phyloP scores from a whole-genome alignment of 768 basidiomycete genomes.

The Psilocybe cubensis region DNA sequence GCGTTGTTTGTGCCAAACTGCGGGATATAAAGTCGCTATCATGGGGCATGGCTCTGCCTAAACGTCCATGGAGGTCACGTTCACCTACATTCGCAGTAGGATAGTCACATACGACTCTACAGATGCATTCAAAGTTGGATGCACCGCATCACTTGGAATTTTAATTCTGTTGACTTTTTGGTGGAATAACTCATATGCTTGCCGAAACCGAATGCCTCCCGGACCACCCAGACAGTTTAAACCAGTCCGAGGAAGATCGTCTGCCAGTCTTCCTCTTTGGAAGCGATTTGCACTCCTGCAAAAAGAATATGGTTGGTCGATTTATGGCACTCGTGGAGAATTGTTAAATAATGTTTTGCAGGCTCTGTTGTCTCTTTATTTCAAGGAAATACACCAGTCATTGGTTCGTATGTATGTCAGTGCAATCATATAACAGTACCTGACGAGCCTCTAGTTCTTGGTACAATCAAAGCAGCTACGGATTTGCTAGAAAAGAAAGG shows the following conservation, averaged over 20 bases:
- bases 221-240: background rate
- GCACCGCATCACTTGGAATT: no score
- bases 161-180: no score
- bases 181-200: no score
- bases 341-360: no score
- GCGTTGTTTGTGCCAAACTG: no score
- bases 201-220: background rate
- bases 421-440: background rate
- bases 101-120: no score
- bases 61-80: no score
- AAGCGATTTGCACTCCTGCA: conserved; percentile 1
- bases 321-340: no score
- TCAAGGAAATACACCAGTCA: conserved; percentile 14
- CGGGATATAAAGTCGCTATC: no score
- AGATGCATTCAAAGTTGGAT: no score
- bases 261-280: conserved; percentile 6
- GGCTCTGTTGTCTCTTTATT: conserved; percentile 17
- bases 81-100: no score
- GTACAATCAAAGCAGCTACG: conserved; percentile 30
- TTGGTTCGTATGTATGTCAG: conserved; percentile 7
- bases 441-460: conserved; percentile 12
- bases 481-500: conserved; percentile 36
- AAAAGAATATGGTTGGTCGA: conserved; percentile 13
- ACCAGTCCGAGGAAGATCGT: background rate
- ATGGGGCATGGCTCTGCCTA: no score